phyloP scores from a whole-genome alignment of 2,329 filamentous ascomycete genomes.

The Lizonia empirigonia region DNA sequence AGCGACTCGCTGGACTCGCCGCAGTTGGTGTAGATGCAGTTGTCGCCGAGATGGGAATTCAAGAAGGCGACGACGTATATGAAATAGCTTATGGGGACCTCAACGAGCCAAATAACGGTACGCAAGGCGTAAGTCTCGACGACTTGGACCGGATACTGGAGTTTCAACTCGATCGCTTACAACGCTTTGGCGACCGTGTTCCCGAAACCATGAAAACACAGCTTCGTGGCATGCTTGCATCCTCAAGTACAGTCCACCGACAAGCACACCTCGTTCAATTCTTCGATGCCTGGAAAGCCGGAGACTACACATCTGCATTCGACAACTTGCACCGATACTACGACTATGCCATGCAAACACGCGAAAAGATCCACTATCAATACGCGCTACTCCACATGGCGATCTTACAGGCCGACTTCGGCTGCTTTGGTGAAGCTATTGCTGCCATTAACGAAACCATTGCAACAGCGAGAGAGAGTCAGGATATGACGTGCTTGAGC shows the following conservation, averaged over 20 bases:
- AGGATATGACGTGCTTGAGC: constrained; percentile 90
- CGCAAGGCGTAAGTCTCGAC: constrained; percentile 68
- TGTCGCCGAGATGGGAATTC: constrained; percentile 64
- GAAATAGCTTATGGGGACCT: constrained; percentile 59
- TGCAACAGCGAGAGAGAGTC: constrained; percentile 89
- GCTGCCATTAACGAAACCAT: constrained; percentile 94
- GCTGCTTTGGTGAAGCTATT: constrained; percentile 87
- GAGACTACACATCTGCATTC: constrained; percentile 87
- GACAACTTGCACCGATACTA: constrained; percentile 94
- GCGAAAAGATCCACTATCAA: constrained; percentile 86
- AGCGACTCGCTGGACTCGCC: constrained; percentile 41
- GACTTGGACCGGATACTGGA: constrained; percentile 82
- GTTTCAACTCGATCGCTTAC: constrained; percentile 86
- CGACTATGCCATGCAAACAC: constrained; percentile 89
- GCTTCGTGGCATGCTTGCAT: constrained; percentile 70
- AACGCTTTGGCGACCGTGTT: constrained; percentile 82
- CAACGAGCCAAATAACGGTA: constrained; percentile 47
- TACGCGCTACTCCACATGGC: constrained; percentile 93
- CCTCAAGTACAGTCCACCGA: constrained; percentile 71
- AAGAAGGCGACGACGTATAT: constrained; percentile 55
- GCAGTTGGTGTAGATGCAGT: constrained; percentile 62
- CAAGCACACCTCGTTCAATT: constrained; percentile 82
- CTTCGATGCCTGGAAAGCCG: constrained; percentile 88
- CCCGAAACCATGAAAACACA: constrained; percentile 74
- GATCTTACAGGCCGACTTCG: constrained; percentile 93